These are phyloP conservation scores for Anthracocystis walkeri DNA, from an alignment of 1,284 basidiomycete genomes.

Conservation along the genomic window DNA sequence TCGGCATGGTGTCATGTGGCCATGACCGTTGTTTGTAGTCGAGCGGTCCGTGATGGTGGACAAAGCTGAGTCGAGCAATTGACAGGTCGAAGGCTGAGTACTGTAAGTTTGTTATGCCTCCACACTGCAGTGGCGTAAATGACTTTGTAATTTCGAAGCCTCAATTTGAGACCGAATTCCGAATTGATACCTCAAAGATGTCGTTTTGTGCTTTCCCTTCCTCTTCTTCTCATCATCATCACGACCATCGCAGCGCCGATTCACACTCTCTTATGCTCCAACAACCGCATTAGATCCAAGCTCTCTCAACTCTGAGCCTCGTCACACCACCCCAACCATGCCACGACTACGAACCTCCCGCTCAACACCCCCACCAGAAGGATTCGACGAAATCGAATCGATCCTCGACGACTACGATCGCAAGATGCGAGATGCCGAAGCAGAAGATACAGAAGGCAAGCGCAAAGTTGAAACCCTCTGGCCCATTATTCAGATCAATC, in stretches of 20 bases:
- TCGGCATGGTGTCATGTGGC: conserved; percentile 30
- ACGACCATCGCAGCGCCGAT: neutral
- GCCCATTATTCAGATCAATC: conserved; percentile 98
- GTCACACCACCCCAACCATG: conserved; percentile 73
- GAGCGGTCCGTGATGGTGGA: conserved; percentile 5
- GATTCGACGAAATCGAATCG: conserved; percentile 91
- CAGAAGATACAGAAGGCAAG: conserved; percentile 96
- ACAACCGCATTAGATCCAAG: neutral
- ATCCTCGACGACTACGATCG: conserved; percentile 68
- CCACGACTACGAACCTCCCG: conserved; percentile 93
- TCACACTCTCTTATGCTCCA: neutral
- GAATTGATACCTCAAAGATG: neutral
- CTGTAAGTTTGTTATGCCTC: conserved; percentile 10
- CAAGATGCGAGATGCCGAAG: conserved; percentile 75
- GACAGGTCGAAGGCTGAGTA: conserved; percentile 6
- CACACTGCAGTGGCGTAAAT: conserved; percentile 25
- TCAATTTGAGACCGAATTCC: conserved; percentile 20
- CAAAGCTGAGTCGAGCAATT: conserved; percentile 15
- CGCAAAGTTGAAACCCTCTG: conserved; percentile 96
- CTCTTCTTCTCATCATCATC: neutral
- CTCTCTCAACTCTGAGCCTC: neutral
- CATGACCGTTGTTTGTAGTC: conserved; percentile 5
- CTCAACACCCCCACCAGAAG: conserved; percentile 95
- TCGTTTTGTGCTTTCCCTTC: neutral
- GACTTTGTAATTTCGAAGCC: conserved; percentile 7